Base-by-base conservation (phyloP, 495 filamentous ascomycete species). In the Cairneyella variabilis region DNA sequence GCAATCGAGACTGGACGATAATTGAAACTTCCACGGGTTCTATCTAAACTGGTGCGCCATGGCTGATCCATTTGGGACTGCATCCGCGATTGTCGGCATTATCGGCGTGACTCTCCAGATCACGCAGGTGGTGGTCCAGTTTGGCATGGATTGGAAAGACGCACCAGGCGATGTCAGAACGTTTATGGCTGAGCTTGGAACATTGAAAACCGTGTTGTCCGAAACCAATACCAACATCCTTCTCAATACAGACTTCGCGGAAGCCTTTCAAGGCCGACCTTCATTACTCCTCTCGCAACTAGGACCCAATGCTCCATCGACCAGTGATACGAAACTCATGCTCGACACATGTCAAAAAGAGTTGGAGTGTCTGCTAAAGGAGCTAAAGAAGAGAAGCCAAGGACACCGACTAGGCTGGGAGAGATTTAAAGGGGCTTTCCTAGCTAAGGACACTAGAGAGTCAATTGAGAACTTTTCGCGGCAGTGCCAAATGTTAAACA, bases 111-210 rank as follows among this genome's bases (percentile, higher is more conserved):
- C 54, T 9, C 54, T 53, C 43, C 53, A 65, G 36, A 45, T 65
- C 43, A 53, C 50, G 26, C 53, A 65, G 46, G 25, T 54, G 11
- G 47, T 54, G 28, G 46, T 48, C 28, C 49, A 57, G 32, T 57
- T 63, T 53, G 57, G 54, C 27, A 53, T 58, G 25, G 60, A 63
- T 22, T 65, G 53, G 60, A 65, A 60, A 47, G 57, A 65, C 48
- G 63, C 63, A 21, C 63, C 63, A 20, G 47, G 43, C 17, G 46
- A 63, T 48, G 54, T 62, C n/a, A 60, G 53, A 21, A 22, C 32
- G 16, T 65, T 65, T 48, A 56, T 60, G 37, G 20, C 26, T 25
- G 63, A 65, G 30, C 53, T 65, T 10, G 50, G 46, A n/a, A 57
- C 28, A 2, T 54, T 65, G 3, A 60, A 58, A 20, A 63, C 54